Evolutionary conservation across 306 rosid genomes (phyloP).

Genomic region (Acacia crassicarpa): DNA sequence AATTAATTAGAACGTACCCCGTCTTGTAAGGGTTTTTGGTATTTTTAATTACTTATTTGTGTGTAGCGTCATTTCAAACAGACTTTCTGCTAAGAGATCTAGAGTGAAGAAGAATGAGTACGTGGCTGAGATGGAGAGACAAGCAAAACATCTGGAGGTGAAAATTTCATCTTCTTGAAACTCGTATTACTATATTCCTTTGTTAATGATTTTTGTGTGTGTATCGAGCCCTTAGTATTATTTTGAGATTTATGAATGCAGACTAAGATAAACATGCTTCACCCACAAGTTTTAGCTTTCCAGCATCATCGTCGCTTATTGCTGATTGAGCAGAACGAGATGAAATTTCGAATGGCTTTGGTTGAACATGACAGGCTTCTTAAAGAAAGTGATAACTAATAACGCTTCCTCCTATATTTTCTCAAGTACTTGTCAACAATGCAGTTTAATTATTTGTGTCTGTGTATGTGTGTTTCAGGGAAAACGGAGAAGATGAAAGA

Average conservation of each 20-base stretch:
- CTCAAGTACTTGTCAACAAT: not conserved
- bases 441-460: not conserved
- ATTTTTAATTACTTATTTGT: not conserved
- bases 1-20: no score
- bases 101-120: not conserved
- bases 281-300: conserved; percentile 34
- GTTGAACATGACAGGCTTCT: not conserved
- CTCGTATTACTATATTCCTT: not conserved
- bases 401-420: not conserved
- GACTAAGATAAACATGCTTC: conserved; percentile 36
- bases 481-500: conserved; percentile 39
- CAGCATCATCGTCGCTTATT: conserved; percentile 16
- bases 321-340: conserved; percentile 37
- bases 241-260: conserved; percentile 15
- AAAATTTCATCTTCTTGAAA: not conserved
- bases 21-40: not conserved
- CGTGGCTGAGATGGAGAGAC: conserved; percentile 4
- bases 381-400: conserved; percentile 41
- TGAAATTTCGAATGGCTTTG: conserved; percentile 36
- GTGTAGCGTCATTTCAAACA: not conserved
- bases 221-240: no score
- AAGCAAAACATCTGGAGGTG: conserved; percentile 41
- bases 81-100: not conserved
- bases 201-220: not conserved
- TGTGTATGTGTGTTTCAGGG: conserved; percentile 24